Evolutionary conservation across 2,329 filamentous ascomycete genomes (phyloP).

Genomic region (Fusarium oligoseptatum): DNA sequence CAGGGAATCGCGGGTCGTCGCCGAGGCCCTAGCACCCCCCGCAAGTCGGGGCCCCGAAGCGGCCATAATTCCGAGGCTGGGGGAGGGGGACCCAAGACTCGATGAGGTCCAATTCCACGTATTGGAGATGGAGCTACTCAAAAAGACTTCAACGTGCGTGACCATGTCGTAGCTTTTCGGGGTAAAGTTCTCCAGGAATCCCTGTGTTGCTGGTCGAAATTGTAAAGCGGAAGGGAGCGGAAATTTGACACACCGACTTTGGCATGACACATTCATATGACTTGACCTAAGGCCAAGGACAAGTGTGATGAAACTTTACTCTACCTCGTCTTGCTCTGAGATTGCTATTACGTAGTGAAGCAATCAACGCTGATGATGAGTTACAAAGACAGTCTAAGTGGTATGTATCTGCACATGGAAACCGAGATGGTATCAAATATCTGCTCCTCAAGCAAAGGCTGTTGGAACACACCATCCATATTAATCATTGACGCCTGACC

Average conservation of each 20-base stretch:
- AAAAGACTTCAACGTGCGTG: constrained; percentile 4
- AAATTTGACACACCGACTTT: background rate
- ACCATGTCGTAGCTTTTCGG: constrained; percentile 4
- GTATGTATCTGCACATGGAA: background rate
- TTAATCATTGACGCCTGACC: constrained; percentile 40
- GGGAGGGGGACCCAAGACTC: background rate
- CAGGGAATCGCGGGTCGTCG: constrained; percentile 4
- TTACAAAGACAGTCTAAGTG: background rate
- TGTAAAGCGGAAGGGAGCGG: constrained; percentile 11
- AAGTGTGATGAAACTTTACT: background rate
- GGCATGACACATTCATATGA: background rate
- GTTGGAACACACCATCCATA: constrained; percentile 1
- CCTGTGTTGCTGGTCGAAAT: constrained; percentile 13
- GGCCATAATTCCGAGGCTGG: constrained; percentile 22
- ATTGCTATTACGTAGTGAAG: background rate
- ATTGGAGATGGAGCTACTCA: constrained; percentile 18
- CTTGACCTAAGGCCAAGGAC: background rate
- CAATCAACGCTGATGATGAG: background rate
- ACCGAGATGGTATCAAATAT: background rate
- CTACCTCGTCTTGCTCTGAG: background rate
- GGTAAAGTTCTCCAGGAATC: constrained; percentile 1
- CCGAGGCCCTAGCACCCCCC: constrained; percentile 19
- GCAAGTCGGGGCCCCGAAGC: constrained; percentile 23
- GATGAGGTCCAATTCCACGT: background rate
- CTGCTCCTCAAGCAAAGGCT: background rate